Evolutionary conservation across 2,329 filamentous ascomycete genomes (phyloP).

Genomic region (Fusarium circinatum): DNA sequence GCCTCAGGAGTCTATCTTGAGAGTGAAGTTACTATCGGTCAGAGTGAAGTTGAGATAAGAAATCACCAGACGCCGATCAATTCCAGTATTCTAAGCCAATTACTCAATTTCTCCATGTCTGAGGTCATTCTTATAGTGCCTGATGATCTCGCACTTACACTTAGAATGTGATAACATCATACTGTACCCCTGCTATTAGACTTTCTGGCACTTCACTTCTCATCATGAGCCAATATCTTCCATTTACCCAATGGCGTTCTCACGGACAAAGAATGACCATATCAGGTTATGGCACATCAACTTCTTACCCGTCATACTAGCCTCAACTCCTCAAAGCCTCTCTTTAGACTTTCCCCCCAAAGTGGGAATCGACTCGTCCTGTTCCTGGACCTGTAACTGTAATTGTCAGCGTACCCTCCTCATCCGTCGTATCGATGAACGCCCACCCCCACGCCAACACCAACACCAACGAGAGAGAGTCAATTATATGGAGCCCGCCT

Average conservation of each 20-base stretch:
- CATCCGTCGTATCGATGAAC: conserved; percentile 3
- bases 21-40: no score
- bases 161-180: conserved; percentile 13
- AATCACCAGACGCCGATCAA: conserved; percentile 24
- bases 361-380: conserved; percentile 11
- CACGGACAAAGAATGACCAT: conserved; percentile 4
- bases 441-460: conserved; percentile 24
- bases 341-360: not conserved
- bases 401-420: conserved; percentile 14
- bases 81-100: conserved; percentile 9
- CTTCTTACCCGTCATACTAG: conserved; percentile 13
- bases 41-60: not conserved
- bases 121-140: conserved; percentile 32
- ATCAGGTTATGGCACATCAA: conserved; percentile 25
- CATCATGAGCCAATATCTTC: not conserved
- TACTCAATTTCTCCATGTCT: conserved; percentile 1
- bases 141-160: conserved; percentile 23
- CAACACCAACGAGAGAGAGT: conserved; percentile 21
- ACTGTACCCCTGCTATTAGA: conserved; percentile 10
- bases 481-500: conserved; percentile 21
- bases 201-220: conserved; percentile 5
- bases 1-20: not conserved
- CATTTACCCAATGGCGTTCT: conserved; percentile 9
- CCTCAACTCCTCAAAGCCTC: not conserved
- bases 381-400: conserved; percentile 17